Evolutionary conservation across 495 filamentous ascomycete genomes (phyloP), one percentile per base, ranked within the genome.

Genomic region (Beverwykella pulmonaria): DNA sequence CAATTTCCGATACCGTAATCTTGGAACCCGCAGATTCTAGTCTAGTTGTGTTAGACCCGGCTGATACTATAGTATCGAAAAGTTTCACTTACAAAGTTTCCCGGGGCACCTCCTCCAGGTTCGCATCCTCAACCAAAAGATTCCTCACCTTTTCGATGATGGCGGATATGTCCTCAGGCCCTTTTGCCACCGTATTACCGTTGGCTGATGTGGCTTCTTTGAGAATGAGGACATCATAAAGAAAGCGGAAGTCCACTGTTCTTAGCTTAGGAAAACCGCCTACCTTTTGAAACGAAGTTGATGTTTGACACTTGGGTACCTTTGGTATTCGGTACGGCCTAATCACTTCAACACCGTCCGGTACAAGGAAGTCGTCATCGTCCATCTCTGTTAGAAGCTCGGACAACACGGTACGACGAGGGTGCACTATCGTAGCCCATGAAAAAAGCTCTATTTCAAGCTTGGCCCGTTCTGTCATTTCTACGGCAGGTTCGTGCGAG

Each of bases 301-400:
- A 32, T 32, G 1, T 4, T 59, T 10, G n/a, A 17, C 22, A 10
- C 15, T 32, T 17, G 1, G 49, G 3, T n/a, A 20, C 7, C 44
- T n/a, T 41, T n/a, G 30, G 53, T 26, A 22, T 15, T 44, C 23
- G 39, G 26, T 17, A 36, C 25, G 49, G 49, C 47, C 29, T 39
- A 20, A 8, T 44, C 3, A 27, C 15, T 8, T 60, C 57, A 15
- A 63, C 17, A 15, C 66, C 69, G 65, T 74, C 71, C 12, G 65
- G 55, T 15, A 72, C 69, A 29, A 74, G 49, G 26, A 74, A 74
- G 23, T 73, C 67, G 25, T 73, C 19, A 23, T 17, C 71, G 8
- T 54, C 27, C 5, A 29, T n/a, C 20, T 48, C 17, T 27, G 30
- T 27, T 2, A 39, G n/a, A 22, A 14, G 20, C 5, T 10, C 15